Evolutionary conservation across 2,329 filamentous ascomycete species (phyloP), one percentile per base, ranked within the genome.

Genomic region (Fusarium avenaceum): DNA sequence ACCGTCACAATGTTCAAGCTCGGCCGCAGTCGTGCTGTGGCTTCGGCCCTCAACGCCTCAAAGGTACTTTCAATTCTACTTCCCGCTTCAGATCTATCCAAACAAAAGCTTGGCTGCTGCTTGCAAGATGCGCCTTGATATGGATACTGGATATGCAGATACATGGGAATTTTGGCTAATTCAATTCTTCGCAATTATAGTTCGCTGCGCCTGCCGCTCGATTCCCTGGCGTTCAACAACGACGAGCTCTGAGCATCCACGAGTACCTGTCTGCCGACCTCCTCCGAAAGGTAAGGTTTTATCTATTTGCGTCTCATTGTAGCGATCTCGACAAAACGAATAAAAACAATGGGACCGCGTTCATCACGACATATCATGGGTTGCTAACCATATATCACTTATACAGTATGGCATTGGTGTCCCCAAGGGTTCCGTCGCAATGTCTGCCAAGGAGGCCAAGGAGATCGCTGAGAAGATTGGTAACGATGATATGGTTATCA

Each of bases 401-500:
- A 54, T 61, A 70, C 80, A 97, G 92, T 97, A 98, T 88, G 95
- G 94, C 80, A 89, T 99, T 76, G 93, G 93, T 74, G 93, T 97
- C 44, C 96, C 96, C 75, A 91, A 94, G 80, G 96, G 96, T 73
- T 86, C 90, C 78, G 94, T 97, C 76, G 96, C 96, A 74, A 90
- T 89, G 80, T 91, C 85, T 67, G 88, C 92, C 47, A 89, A 90
- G 76, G 96, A 98, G 86, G 96, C 96, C 73, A 95, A 97, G 87
- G 86, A 89, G 75, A 88, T 98, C 77, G 96, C 96, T 61, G 94
- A 95, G 85, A 85, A 90, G 72, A 96, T 99, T 78, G 92, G 93
- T 85, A 91, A 87, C 76, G 95, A 97, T 79, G 96, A 99, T 81
- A 95, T 97, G 89, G 96, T 99, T 75, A 98, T 99, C 88, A 99